Evolutionary conservation across 2,329 filamentous ascomycete genomes (phyloP).

Genomic region (Leptographium flavum): DNA sequence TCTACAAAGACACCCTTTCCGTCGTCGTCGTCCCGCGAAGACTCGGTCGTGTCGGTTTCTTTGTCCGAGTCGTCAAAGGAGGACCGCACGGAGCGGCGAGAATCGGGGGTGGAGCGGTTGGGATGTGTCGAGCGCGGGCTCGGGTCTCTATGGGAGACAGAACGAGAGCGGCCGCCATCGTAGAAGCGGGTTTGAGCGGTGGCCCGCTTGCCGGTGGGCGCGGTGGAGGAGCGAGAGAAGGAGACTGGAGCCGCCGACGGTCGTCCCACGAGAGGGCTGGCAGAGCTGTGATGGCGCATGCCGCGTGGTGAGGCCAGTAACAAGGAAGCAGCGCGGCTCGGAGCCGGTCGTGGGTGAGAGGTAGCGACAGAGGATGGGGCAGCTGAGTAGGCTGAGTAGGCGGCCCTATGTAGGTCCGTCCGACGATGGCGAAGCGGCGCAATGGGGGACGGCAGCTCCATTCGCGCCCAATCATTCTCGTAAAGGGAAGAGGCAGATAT

Average conservation of each 20-base stretch:
- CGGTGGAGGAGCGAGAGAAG: constrained; percentile 8
- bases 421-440: constrained; percentile 17
- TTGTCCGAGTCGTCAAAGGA: constrained; percentile 24
- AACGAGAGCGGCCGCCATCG: constrained; percentile 14
- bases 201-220: constrained; percentile 5
- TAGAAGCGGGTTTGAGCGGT: constrained; percentile 10
- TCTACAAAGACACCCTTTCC: constrained; percentile 6
- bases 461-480: constrained; percentile 17
- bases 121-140: constrained; percentile 22
- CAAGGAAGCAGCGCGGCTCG: constrained; percentile 9
- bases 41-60: constrained; percentile 23
- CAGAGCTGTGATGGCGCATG: constrained; percentile 18
- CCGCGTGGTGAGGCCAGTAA: constrained; percentile 12
- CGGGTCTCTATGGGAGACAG: constrained; percentile 15
- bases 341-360: constrained; percentile 8
- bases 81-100: constrained; percentile 20
- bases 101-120: constrained; percentile 23
- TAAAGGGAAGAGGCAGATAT: constrained; percentile 10
- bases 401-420: constrained; percentile 15
- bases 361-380: constrained; percentile 4
- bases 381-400: constrained; percentile 11
- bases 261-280: constrained; percentile 15
- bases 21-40: constrained; percentile 19
- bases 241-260: constrained; percentile 8
- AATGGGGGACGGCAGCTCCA: constrained; percentile 12